Conservation (phyloP, 2,329 filamentous ascomycete species). For the Scleromitrula shiraiana region DNA sequence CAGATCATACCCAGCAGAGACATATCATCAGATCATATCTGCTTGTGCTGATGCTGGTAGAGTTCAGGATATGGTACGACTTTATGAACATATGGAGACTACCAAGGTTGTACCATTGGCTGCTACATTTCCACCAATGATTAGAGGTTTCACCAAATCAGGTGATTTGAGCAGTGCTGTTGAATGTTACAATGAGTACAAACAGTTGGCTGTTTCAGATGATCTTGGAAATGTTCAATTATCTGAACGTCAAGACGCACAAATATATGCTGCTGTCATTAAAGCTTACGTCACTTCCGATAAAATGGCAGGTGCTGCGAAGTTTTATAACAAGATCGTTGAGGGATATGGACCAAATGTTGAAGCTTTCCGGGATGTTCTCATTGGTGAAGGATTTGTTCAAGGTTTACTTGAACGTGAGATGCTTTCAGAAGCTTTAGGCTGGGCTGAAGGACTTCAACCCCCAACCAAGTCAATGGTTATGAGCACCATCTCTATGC, state of each 20-base stretch:
- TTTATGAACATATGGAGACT: conserved; percentile 87
- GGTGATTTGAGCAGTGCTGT: conserved; percentile 83
- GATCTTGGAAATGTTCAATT: conserved; percentile 65
- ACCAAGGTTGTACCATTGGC: conserved; percentile 67
- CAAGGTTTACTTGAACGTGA: conserved; percentile 66
- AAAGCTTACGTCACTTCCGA: conserved; percentile 80
- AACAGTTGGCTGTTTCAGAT: conserved; percentile 74
- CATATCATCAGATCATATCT: conserved; percentile 77
- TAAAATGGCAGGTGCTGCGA: conserved; percentile 71
- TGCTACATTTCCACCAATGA: conserved; percentile 85
- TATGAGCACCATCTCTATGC: conserved; percentile 65
- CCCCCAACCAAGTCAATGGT: conserved; percentile 50
- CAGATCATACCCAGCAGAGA: conserved; percentile 65
- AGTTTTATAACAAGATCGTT: conserved; percentile 77
- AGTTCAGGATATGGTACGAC: conserved; percentile 78
- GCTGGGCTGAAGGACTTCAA: conserved; percentile 60
- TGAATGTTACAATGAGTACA: conserved; percentile 94
- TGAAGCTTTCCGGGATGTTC: conserved; percentile 58
- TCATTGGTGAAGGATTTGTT: conserved; percentile 69
- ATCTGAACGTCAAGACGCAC: conserved; percentile 65
- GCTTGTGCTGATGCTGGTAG: conserved; percentile 78
- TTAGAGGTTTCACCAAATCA: conserved; percentile 77
- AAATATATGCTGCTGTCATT: conserved; percentile 87
- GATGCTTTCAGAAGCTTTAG: conserved; percentile 64
- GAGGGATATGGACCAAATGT: conserved; percentile 50